Conservation (phyloP, 2,329 filamentous ascomycete species). For the Ophiocordyceps robertsii region DNA sequence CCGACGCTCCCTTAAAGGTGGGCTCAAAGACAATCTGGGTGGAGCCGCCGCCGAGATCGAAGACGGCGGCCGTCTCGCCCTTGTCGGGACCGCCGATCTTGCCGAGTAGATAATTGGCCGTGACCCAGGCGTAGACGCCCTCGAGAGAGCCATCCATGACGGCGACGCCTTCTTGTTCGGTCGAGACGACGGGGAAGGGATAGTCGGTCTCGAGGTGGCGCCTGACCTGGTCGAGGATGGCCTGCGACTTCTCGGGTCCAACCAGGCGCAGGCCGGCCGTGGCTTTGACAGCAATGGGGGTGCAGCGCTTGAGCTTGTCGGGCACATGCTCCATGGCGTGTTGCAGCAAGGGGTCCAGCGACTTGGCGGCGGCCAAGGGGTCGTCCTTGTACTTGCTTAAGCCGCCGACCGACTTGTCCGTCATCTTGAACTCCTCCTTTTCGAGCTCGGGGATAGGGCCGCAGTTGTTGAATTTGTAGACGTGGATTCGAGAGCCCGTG, state of each 20-base stretch:
- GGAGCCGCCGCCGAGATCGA: slow-evolving; percentile 91
- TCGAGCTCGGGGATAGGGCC: slow-evolving; percentile 90
- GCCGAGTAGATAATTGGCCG: slow-evolving; percentile 93
- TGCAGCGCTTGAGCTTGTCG: slow-evolving; percentile 80
- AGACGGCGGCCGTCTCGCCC: slow-evolving; percentile 82
- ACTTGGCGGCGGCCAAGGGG: slow-evolving; percentile 77
- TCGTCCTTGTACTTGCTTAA: slow-evolving; percentile 81
- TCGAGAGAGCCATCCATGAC: slow-evolving; percentile 98
- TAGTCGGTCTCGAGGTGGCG: slow-evolving; percentile 74
- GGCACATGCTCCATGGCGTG: slow-evolving; percentile 77
- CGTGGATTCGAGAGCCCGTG: slow-evolving; percentile 94
- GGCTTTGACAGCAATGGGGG: slow-evolving; percentile 92
- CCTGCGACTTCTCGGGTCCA: slow-evolving; percentile 65
- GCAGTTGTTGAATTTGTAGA: slow-evolving; percentile 99
- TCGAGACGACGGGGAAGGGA: slow-evolving; percentile 85
- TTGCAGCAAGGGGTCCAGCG: slow-evolving; percentile 76
- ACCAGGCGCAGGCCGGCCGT: slow-evolving; percentile 87
- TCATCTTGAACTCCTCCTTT: slow-evolving; percentile 86
- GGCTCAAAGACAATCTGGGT: slow-evolving; percentile 99
- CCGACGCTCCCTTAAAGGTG: slow-evolving; percentile 61
- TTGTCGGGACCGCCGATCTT: slow-evolving; percentile 92
- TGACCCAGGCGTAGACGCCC: slow-evolving; percentile 98
- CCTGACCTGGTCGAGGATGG: slow-evolving; percentile 77
- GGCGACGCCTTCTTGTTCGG: slow-evolving; percentile 73
- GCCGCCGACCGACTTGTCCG: slow-evolving; percentile 68